phyloP scores from a whole-genome alignment of 2,329 filamentous ascomycete genomes.

The Tolypocladium sp. region DNA sequence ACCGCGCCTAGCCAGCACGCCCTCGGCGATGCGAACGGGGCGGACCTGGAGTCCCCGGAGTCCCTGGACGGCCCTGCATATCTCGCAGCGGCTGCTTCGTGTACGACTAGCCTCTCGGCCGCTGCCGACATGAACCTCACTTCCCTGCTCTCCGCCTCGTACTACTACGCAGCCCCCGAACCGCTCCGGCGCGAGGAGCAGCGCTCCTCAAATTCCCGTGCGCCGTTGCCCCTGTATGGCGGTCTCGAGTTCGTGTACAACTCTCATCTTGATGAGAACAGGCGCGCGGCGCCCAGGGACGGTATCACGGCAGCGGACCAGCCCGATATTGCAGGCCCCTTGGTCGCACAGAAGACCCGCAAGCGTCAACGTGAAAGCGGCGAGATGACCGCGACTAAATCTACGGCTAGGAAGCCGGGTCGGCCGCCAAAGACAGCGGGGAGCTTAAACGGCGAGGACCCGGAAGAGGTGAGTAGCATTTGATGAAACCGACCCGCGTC shows the following conservation, averaged over 20 bases:
- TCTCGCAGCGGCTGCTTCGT: neutral
- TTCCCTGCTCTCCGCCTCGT: neutral
- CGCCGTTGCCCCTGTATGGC: neutral
- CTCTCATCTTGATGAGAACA: neutral
- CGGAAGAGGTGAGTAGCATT: constrained; percentile 3
- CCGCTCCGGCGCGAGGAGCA: neutral
- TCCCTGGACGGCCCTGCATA: neutral
- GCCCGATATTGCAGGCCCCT: neutral
- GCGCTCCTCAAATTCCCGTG: neutral
- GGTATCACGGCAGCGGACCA: neutral
- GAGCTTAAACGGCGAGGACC: neutral
- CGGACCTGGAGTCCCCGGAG: neutral
- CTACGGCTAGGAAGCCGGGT: neutral
- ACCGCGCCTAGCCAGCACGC: neutral
- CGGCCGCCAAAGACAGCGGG: neutral
- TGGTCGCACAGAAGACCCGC: neutral
- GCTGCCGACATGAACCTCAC: neutral
- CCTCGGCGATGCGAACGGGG: neutral
- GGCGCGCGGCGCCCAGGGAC: neutral
- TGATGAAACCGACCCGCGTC: neutral
- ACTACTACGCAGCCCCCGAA: neutral
- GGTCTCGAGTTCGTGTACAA: neutral
- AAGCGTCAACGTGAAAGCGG: neutral
- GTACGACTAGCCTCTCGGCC: neutral
- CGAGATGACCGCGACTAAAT: neutral